Evolutionary conservation across 202 grass and related monocot genomes (phyloP), one percentile per base, ranked within the genome.

Genomic region (Tripidium arundinaceum): DNA sequence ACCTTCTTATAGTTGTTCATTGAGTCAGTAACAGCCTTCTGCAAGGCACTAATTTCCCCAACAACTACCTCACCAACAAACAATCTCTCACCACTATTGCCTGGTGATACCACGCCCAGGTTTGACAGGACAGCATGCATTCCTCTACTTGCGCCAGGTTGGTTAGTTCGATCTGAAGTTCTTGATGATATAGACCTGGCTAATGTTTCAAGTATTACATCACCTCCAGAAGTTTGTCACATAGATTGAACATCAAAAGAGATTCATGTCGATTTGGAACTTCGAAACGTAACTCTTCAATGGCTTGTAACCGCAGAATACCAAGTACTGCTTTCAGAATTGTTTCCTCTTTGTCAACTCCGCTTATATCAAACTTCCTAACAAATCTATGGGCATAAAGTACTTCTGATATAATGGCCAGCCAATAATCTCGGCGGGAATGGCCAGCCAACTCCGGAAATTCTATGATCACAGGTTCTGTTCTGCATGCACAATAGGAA

Each of bases 371-470:
- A 18, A 87, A 86, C 71, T 98, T 94, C 67, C 76, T 83, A 77
- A 98, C 59, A 87, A 94, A 98, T 68, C 84, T 80, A 77, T 98
- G 92, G 27, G 81, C 87, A 89, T 84, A 89, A 84, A 94, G 90
- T 80, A 94, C 72, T 87, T 98, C 92, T 27, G 62, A 89, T 72
- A 94, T 89, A 65, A 98, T 86, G 16, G 88, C 83, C 31, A 98
- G 78, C 95, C 95, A 98, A 81, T 94, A 93, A 83, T 98, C 95
- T 76, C 95, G 92, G 7, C 92, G 92, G n/a, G 84, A 94, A 84
- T 98, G 92, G 24, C 95, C 95, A 73, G 92, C 83, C 74, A 98
- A 79, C 81, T 98, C 95, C 42, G 95, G 87, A 75, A 98, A 98
- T 82, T 98, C 95, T 89, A 98, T 86, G 84, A 93, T 86, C 50